Evolutionary conservation across 2,329 filamentous ascomycete genomes (phyloP).

Genomic region (Westerdykella ornata): DNA sequence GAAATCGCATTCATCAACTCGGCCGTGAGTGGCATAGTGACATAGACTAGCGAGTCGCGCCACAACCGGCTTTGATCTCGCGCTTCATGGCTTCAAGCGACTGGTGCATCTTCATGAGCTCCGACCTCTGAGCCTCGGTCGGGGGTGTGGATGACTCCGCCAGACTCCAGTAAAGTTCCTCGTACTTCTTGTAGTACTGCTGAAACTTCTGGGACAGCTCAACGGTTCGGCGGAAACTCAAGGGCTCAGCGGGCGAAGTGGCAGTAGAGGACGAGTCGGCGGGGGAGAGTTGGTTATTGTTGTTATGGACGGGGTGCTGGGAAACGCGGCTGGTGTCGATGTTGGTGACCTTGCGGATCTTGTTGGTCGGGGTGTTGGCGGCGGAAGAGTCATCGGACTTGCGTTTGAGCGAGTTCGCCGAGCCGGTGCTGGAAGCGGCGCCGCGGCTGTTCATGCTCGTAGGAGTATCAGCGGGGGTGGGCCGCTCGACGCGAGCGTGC

Average conservation of each 20-base stretch:
- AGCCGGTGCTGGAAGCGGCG: constrained; percentile 26
- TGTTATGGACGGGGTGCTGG: constrained; percentile 26
- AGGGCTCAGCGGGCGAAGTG: constrained; percentile 28
- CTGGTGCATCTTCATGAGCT: constrained; percentile 49
- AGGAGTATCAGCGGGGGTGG: constrained; percentile 24
- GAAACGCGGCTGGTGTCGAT: constrained; percentile 32
- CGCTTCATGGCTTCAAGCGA: constrained; percentile 52
- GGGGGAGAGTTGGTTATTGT: constrained; percentile 28
- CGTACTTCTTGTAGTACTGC: constrained; percentile 53
- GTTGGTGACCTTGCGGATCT: constrained; percentile 30
- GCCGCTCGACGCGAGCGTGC: constrained; percentile 26
- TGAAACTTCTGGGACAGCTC: constrained; percentile 49
- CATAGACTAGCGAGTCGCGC: constrained; percentile 18
- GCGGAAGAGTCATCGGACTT: constrained; percentile 39
- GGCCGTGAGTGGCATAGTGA: no score
- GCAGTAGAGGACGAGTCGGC: constrained; percentile 31
- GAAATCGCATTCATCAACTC: no score
- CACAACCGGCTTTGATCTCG: constrained; percentile 45
- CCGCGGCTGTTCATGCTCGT: constrained; percentile 25
- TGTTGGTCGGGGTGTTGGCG: constrained; percentile 24
- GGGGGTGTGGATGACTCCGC: constrained; percentile 39
- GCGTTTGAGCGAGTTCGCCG: constrained; percentile 38
- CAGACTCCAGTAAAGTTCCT: constrained; percentile 48
- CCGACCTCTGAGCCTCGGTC: constrained; percentile 45
- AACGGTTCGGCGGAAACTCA: constrained; percentile 42